phyloP scores from a whole-genome alignment of 2,329 filamentous ascomycete genomes.

The Trichoderma atrobrunneum region DNA sequence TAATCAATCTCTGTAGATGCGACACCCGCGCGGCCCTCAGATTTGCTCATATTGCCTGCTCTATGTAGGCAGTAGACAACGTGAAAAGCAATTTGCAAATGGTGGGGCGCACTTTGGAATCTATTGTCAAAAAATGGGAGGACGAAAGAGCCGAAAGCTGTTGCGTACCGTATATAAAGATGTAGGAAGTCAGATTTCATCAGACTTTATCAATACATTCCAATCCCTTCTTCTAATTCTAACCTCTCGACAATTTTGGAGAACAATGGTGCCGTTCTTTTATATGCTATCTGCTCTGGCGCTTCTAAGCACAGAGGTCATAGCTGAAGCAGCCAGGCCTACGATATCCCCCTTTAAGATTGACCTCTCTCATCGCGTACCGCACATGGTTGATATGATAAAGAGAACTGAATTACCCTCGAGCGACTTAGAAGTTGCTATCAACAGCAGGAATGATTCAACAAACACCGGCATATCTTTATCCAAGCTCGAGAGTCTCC shows the following conservation, averaged over 20 bases:
- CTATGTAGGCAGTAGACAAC: background rate
- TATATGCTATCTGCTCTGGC: background rate
- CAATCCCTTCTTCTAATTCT: background rate
- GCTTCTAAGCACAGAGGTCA: background rate
- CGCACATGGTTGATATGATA: background rate
- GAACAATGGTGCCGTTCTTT: background rate
- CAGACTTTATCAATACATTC: background rate
- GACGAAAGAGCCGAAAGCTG: background rate
- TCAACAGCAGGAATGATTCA: background rate
- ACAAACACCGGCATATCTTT: background rate
- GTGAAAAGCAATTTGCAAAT: background rate
- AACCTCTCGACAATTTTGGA: background rate
- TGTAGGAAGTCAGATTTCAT: background rate
- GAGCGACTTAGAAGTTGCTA: background rate
- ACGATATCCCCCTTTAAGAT: background rate
- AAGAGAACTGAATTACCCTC: background rate
- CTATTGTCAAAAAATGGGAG: background rate
- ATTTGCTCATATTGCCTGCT: background rate
- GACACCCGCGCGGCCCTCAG: background rate
- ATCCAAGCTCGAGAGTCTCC: background rate
- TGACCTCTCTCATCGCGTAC: background rate
- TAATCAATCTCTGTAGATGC: background rate
- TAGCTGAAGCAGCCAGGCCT: background rate
- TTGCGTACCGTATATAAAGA: background rate
- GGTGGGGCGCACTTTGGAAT: background rate